A percentile compares a stretch with the other conserved stretches of the same genome.
phyloP scores from a whole-genome alignment of 345 rosid genomes.

The Adansonia digitata region DNA sequence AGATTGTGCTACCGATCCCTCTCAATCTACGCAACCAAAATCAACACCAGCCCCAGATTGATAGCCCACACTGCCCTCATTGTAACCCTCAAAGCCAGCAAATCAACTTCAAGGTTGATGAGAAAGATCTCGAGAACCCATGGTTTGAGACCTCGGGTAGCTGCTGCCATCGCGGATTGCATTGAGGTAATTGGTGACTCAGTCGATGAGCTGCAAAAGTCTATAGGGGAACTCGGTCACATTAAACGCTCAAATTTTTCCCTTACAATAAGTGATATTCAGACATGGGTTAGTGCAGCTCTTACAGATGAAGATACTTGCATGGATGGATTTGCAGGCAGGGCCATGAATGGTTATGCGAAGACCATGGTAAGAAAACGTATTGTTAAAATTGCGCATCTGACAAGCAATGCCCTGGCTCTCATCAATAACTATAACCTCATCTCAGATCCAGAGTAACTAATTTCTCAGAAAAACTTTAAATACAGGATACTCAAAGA shows the following conservation, averaged over 20 bases:
- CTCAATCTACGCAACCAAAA: conserved; percentile 33
- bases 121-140: conserved; percentile 18
- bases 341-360: conserved; percentile 14
- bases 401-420: conserved; percentile 64
- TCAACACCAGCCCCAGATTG: conserved; percentile 30
- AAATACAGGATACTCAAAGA: no score
- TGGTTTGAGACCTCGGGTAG: conserved; percentile 23
- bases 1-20: conserved; percentile 36
- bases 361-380: conserved; percentile 35
- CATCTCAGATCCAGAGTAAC: background rate
- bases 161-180: conserved; percentile 43
- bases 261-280: conserved; percentile 40
- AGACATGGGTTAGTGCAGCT: conserved; percentile 90
- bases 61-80: conserved; percentile 34
- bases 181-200: conserved; percentile 30
- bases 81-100: conserved; percentile 30
- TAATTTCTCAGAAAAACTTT: background rate
- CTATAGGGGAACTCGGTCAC: conserved; percentile 36
- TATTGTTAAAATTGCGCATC: conserved; percentile 34
- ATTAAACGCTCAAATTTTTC: background rate
- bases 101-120: conserved; percentile 16
- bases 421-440: conserved; percentile 43
- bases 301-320: conserved; percentile 61
- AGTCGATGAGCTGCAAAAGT: conserved; percentile 36
- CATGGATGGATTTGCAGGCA: conserved; percentile 13